A percentile compares a stretch with the other conserved stretches of the same genome.
These are phyloP conservation scores for Myxozyma melibiosi DNA, from an alignment of 805 yeast genomes.

Conservation along the genomic window DNA sequence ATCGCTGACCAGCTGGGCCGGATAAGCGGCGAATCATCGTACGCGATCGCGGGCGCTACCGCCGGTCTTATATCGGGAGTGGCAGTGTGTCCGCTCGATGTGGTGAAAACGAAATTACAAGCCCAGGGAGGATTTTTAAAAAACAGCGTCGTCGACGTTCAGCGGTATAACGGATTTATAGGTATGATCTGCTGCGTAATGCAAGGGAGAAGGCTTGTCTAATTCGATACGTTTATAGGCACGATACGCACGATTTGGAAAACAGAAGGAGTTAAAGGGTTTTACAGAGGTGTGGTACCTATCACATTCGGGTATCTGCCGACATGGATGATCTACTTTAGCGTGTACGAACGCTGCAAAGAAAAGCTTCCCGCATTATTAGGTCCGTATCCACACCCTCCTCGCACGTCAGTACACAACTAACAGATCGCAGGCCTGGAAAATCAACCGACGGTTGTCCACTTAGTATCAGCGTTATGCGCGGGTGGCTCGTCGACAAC, in stretches of 20 bases:
- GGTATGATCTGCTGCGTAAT: conserved; percentile 7
- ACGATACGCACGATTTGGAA: conserved; percentile 65
- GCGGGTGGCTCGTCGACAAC: conserved; percentile 89
- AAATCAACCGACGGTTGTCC: conserved; percentile 42
- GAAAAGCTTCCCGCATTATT: conserved; percentile 29
- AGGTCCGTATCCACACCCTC: not conserved
- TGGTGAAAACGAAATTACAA: conserved; percentile 89
- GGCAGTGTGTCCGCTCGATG: conserved; percentile 92
- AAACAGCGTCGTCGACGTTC: conserved; percentile 18
- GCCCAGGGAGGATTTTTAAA: conserved; percentile 69
- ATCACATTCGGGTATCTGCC: conserved; percentile 92
- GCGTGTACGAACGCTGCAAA: conserved; percentile 83
- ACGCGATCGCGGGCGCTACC: conserved; percentile 88
- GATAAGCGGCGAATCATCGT: conserved; percentile 8
- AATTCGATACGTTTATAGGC: conserved; percentile 39
- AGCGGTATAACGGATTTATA: conserved; percentile 27
- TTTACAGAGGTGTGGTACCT: conserved; percentile 91
- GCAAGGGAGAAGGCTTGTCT: not conserved
- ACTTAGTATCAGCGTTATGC: conserved; percentile 66
- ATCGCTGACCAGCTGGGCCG: not conserved
- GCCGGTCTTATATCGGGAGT: conserved; percentile 91
- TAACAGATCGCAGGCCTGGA: conserved; percentile 37
- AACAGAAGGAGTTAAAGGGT: conserved; percentile 81
- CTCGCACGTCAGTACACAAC: not conserved
- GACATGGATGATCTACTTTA: conserved; percentile 95